A percentile compares a stretch with the other conserved stretches of the same genome.
phyloP scores from a whole-genome alignment of 148 eudicot genomes.

The Rhododendron ferrugineum region DNA sequence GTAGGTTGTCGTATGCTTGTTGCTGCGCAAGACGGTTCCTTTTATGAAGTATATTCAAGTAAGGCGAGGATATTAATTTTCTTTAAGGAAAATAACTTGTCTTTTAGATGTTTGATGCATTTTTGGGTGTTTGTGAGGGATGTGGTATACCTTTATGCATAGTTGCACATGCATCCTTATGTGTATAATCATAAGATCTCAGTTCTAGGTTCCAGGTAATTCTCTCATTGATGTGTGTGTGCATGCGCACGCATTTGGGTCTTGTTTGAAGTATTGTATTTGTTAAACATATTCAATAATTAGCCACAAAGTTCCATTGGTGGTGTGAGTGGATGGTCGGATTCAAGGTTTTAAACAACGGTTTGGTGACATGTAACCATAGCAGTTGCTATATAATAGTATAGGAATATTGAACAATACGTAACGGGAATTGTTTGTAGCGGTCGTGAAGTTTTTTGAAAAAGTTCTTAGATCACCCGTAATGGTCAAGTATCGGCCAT shows the following conservation, averaged over 20 bases:
- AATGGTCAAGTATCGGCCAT: not conserved
- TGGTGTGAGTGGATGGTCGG: constrained; percentile 5
- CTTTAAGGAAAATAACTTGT: not conserved
- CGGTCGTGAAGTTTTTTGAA: not conserved
- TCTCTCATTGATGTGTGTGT: not conserved
- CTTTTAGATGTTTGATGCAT: not conserved
- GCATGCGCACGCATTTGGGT: not conserved
- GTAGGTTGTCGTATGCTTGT: constrained; percentile 84
- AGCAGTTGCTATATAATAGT: not conserved
- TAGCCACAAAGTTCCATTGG: not conserved
- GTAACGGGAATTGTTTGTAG: not conserved
- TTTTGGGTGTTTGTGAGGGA: not conserved
- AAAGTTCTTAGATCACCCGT: not conserved
- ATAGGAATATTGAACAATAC: not conserved
- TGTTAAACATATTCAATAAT: constrained; percentile 1
- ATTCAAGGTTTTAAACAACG: no score
- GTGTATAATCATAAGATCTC: not conserved
- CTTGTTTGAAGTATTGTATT: not conserved
- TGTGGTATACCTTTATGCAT: not conserved
- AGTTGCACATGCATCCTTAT: not conserved
- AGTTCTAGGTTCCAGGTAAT: not conserved
- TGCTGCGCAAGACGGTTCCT: constrained; percentile 78
- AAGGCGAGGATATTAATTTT: constrained; percentile 23
- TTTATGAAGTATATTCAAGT: constrained; percentile 82
- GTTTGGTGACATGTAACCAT: no score